Percentiles rank a stretch among this genome's conserved stretches.
These are phyloP conservation scores for Exserohilum rostratum DNA, from an alignment of 2,329 filamentous ascomycete genomes.

Conservation along the genomic window DNA sequence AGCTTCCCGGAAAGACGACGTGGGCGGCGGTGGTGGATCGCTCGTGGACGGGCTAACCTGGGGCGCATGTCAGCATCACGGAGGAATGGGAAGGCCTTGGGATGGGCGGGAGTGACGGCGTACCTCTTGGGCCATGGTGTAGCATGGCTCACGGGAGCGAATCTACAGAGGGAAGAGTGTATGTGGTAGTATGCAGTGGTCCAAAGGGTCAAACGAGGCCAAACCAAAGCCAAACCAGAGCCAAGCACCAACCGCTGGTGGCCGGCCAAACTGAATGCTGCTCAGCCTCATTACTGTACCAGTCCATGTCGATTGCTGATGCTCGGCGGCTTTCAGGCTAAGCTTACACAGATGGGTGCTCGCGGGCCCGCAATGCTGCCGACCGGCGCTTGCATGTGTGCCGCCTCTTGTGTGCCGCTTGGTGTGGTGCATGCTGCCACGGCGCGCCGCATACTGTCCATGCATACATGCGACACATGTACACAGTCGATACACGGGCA, in stretches of 20 bases:
- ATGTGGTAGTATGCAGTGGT: background rate
- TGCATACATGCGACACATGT: too few species aligned
- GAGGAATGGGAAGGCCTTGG: background rate
- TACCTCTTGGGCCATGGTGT: conserved; percentile 27
- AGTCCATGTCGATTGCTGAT: too few species aligned
- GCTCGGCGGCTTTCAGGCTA: too few species aligned
- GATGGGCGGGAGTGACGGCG: background rate
- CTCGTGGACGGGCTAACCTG: conserved; percentile 9
- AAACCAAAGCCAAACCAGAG: conserved; percentile 2
- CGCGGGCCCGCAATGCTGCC: too few species aligned
- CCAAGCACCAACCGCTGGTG: conserved; percentile 1
- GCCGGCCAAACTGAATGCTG: conserved; percentile 4
- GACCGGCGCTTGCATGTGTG: too few species aligned
- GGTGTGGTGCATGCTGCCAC: too few species aligned
- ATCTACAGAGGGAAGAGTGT: background rate
- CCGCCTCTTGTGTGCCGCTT: too few species aligned
- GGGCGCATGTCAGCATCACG: conserved; percentile 7
- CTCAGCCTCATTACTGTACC: conserved; percentile 17
- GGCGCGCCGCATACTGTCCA: too few species aligned
- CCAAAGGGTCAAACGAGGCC: background rate
- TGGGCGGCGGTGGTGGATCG: conserved; percentile 1
- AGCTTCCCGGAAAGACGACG: conserved; percentile 13
- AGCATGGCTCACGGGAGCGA: conserved; percentile 10
- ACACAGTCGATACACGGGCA: too few species aligned
- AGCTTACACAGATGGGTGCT: too few species aligned